Percentiles rank a stretch among this genome's conserved stretches.
Evolutionary conservation across 169 alveolate species (phyloP).

Genomic region (Eimeria brunetti): DNA sequence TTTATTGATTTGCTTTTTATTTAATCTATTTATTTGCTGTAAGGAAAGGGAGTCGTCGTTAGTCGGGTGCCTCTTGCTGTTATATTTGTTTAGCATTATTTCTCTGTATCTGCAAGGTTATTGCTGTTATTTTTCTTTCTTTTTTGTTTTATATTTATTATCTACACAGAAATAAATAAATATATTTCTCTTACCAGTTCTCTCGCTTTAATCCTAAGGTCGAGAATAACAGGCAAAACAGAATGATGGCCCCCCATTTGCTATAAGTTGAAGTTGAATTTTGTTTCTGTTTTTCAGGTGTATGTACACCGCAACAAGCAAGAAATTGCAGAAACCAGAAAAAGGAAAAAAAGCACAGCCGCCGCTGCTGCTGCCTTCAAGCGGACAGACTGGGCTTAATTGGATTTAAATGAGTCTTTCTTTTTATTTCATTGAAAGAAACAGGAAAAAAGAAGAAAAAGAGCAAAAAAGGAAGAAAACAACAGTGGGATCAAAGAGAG

Average conservation of each 20-base stretch:
- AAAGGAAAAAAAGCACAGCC: neutral
- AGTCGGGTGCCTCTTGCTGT: too few species aligned
- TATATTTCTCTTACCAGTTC: constrained; percentile 57
- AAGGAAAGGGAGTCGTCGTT: too few species aligned
- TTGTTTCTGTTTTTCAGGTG: neutral
- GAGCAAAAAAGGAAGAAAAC: neutral
- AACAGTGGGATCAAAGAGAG: neutral
- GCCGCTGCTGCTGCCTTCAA: neutral
- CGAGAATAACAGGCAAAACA: constrained; percentile 83
- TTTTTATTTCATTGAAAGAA: neutral
- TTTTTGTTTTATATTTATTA: too few species aligned
- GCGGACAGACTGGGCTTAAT: neutral
- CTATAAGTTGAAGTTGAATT: neutral
- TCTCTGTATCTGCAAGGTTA: too few species aligned
- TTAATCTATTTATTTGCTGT: too few species aligned
- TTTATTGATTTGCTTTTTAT: too few species aligned
- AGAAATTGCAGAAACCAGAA: too few species aligned
- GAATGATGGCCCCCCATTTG: constrained; percentile 76
- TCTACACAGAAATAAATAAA: too few species aligned
- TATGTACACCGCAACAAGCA: neutral
- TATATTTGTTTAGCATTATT: too few species aligned
- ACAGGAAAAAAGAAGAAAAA: neutral
- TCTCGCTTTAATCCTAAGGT: constrained; percentile 83
- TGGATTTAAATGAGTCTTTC: neutral
- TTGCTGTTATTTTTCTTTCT: too few species aligned